These are phyloP conservation scores for Albatrellus ellisii DNA, from an alignment of 768 basidiomycete species.

Conservation along the genomic window DNA sequence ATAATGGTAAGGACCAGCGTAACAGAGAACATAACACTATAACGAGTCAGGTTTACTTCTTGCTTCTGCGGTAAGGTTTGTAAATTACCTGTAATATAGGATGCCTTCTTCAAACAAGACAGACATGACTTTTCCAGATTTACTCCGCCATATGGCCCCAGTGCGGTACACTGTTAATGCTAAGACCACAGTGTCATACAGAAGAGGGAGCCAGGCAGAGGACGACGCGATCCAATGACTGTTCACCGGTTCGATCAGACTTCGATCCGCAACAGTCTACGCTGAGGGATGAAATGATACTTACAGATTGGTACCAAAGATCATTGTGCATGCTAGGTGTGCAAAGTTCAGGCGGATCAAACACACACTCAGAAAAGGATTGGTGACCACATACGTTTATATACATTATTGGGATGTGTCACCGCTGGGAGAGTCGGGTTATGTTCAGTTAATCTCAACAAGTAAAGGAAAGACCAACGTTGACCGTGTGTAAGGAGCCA, in stretches of 20 bases:
- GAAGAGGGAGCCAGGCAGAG: slow-evolving; percentile 28
- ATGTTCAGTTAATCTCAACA: neutral
- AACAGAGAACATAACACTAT: slow-evolving; percentile 26
- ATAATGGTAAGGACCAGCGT: slow-evolving; percentile 27
- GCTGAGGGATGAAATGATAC: neutral
- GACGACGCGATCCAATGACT: slow-evolving; percentile 20
- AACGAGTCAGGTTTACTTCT: no score
- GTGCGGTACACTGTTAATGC: slow-evolving; percentile 23
- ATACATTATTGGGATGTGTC: neutral
- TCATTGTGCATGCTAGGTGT: slow-evolving; percentile 27
- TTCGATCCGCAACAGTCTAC: neutral
- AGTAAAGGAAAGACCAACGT: slow-evolving; percentile 24
- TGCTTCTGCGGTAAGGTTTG: no score
- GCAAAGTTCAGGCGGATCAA: neutral
- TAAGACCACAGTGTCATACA: slow-evolving; percentile 26
- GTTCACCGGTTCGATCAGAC: no score
- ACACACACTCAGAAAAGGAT: neutral
- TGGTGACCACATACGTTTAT: slow-evolving; percentile 5
- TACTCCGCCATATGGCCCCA: neutral
- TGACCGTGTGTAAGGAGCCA: slow-evolving; percentile 40
- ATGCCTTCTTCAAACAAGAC: slow-evolving; percentile 7
- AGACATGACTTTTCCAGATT: slow-evolving; percentile 1
- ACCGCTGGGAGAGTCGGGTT: neutral
- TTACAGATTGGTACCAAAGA: slow-evolving; percentile 20
- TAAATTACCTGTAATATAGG: slow-evolving; percentile 6